Evolutionary conservation across 768 basidiomycete genomes (phyloP).

Genomic region (Galerina sulciceps): DNA sequence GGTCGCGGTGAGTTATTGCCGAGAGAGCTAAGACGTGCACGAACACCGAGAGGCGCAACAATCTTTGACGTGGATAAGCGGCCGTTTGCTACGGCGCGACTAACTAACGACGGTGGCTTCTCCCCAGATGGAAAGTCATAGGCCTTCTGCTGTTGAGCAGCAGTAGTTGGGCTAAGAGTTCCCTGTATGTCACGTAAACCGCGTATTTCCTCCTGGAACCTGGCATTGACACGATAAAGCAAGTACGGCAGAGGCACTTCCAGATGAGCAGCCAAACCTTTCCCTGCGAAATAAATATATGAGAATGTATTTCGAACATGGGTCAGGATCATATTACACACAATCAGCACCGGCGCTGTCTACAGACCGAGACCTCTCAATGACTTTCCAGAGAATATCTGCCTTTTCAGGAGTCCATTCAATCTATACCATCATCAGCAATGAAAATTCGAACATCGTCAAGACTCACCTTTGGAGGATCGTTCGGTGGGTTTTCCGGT

Average conservation of each 20-base stretch:
- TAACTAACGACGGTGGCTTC: constrained; percentile 31
- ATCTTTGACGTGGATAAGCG: constrained; percentile 46
- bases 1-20: constrained; percentile 55
- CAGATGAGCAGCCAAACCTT: constrained; percentile 78
- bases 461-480: constrained; percentile 68
- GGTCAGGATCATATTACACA: constrained; percentile 40
- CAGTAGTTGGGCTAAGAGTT: constrained; percentile 52
- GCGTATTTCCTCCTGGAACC: constrained; percentile 85
- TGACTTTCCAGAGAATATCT: constrained; percentile 85
- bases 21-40: constrained; percentile 73
- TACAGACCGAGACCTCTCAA: constrained; percentile 73
- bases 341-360: constrained; percentile 82
- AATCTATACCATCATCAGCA: constrained; percentile 52
- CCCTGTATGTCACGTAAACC: constrained; percentile 75
- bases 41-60: constrained; percentile 63
- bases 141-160: constrained; percentile 29
- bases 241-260: constrained; percentile 85
- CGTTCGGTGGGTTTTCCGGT: constrained; percentile 66
- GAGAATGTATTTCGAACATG: neutral
- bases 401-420: constrained; percentile 88
- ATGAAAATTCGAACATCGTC: constrained; percentile 1
- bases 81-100: constrained; percentile 38
- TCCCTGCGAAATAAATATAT: constrained; percentile 55
- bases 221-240: constrained; percentile 80
- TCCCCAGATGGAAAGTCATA: constrained; percentile 29